Evolutionary conservation across 768 basidiomycete genomes (phyloP).

Genomic region (Dioszegia crocea): DNA sequence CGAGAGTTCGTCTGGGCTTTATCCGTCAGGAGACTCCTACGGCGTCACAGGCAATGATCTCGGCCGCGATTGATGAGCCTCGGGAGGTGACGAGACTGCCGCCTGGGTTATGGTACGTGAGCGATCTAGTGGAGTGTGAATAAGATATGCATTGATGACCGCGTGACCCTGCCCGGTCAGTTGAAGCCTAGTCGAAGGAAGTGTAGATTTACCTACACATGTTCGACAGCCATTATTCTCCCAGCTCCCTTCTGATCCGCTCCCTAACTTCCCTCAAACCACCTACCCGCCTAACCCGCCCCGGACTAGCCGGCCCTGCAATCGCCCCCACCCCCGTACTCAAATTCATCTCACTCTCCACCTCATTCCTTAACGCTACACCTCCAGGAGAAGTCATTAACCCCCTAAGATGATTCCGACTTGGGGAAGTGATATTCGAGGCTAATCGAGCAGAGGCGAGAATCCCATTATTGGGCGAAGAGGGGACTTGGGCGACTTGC

Average conservation of each 20-base stretch:
- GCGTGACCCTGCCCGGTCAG: too few species aligned
- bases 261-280: constrained; percentile 50
- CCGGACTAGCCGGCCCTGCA: constrained; percentile 45
- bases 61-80: too few species aligned
- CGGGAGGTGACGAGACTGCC: too few species aligned
- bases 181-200: background rate
- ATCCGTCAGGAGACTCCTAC: too few species aligned
- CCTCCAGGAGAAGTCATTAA: background rate
- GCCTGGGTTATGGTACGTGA: too few species aligned
- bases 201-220: background rate
- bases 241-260: constrained; percentile 46
- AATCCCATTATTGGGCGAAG: background rate
- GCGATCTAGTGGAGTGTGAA: too few species aligned
- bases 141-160: background rate
- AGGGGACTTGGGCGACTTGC: constrained; percentile 5
- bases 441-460: background rate
- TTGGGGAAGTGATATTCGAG: background rate
- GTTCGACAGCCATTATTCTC: constrained; percentile 10
- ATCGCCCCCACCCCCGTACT: background rate
- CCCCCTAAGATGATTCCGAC: constrained; percentile 1
- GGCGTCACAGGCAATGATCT: too few species aligned
- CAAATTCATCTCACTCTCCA: background rate
- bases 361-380: background rate
- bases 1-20: too few species aligned
- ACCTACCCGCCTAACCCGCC: constrained; percentile 33